Conservation (phyloP, 768 basidiomycete species). For the Pseudohyphozyma bogoriensis region DNA sequence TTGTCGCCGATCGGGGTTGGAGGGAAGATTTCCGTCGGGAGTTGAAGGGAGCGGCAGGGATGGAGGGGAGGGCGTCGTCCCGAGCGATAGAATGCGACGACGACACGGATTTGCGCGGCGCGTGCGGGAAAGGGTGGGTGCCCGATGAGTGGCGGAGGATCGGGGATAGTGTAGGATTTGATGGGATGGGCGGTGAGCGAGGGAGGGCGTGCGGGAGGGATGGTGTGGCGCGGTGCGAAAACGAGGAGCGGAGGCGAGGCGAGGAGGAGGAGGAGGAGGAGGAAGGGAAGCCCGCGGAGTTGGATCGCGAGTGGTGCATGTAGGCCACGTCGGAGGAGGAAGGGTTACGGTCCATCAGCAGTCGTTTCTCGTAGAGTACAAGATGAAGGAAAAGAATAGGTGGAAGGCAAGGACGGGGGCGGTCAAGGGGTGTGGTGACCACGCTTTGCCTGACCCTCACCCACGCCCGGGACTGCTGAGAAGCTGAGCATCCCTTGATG, state of each 20-base stretch:
- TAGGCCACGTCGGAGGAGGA: no score
- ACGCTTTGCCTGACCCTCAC: no score
- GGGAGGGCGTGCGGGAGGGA: not conserved
- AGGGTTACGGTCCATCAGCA: no score
- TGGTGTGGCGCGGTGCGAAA: not conserved
- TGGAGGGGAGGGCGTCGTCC: no score
- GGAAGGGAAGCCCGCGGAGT: not conserved
- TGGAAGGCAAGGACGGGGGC: not conserved
- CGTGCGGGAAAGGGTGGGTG: not conserved
- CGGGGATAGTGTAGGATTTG: not conserved
- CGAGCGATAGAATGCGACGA: no score
- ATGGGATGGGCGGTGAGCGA: not conserved
- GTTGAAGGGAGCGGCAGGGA: no score
- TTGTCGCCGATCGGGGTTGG: slow-evolving; percentile 12
- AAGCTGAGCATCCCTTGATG: no score
- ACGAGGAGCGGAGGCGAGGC: not conserved
- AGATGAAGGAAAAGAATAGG: not conserved
- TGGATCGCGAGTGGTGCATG: not conserved
- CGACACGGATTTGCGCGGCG: no score
- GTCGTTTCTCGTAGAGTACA: no score
- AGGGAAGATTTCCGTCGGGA: no score
- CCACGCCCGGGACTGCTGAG: no score
- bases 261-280: not conserved
- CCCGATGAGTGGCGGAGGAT: not conserved
- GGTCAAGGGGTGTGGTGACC: no score